Conservation (phyloP, 2,329 filamentous ascomycete species). For the Colletotrichum sp. region DNA sequence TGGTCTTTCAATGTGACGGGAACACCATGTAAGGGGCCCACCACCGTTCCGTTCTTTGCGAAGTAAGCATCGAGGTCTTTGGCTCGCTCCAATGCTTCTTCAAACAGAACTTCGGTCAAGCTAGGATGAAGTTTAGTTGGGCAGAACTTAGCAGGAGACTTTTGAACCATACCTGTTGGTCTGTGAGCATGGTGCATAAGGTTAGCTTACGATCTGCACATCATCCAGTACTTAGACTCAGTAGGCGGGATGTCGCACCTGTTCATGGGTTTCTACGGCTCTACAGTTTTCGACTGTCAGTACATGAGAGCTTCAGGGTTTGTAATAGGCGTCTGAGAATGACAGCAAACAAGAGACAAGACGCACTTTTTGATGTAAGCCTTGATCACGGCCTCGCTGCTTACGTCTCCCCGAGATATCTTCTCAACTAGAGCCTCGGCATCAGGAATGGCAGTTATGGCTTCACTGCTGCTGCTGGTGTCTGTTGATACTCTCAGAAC, state of each 20-base stretch:
- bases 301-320: fast-evolving
- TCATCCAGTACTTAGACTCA: too few species aligned
- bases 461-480: neutral
- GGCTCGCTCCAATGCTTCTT: conserved; percentile 32
- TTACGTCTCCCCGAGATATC: neutral
- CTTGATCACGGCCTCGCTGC: neutral
- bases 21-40: conserved; percentile 64
- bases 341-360: neutral
- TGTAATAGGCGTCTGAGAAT: neutral
- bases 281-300: fast-evolving
- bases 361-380: neutral
- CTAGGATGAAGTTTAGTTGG: conserved; percentile 3
- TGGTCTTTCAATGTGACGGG: conserved; percentile 62
- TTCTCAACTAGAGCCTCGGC: neutral
- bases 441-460: neutral
- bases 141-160: too few species aligned
- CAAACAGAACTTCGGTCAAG: conserved; percentile 52
- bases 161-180: neutral
- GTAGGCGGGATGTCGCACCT: neutral
- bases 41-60: conserved; percentile 38
- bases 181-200: neutral
- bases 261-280: conserved; percentile 15
- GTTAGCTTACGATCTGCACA: neutral
- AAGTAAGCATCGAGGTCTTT: conserved; percentile 45
- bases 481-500: neutral